A percentile compares a stretch with the other conserved stretches of the same genome.
phyloP scores from a whole-genome alignment of 2,329 filamentous ascomycete genomes.

The Penicillium sp. region DNA sequence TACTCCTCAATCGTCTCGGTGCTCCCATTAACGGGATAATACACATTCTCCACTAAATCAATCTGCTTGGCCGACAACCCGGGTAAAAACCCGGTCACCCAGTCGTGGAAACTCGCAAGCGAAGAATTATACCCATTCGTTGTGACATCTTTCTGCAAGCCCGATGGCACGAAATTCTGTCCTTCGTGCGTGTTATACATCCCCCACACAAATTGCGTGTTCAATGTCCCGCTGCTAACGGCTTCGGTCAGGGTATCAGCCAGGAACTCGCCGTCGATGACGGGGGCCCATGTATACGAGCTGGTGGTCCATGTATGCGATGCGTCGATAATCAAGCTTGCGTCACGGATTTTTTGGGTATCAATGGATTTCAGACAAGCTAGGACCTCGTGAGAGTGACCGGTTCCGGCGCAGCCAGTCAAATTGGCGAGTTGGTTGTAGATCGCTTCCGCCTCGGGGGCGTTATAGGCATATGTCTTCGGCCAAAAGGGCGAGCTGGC shows the following conservation, averaged over 20 bases:
- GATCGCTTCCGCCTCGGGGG: conserved; percentile 55
- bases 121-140: conserved; percentile 56
- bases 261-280: conserved; percentile 62
- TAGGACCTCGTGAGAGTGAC: conserved; percentile 46
- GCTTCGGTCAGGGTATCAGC: conserved; percentile 52
- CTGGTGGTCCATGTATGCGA: conserved; percentile 59
- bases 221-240: conserved; percentile 43
- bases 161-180: conserved; percentile 62
- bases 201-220: conserved; percentile 54
- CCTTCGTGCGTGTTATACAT: conserved; percentile 68
- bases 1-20: conserved; percentile 55
- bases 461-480: conserved; percentile 59
- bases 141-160: conserved; percentile 44
- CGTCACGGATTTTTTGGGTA: conserved; percentile 58
- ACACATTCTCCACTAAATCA: conserved; percentile 47
- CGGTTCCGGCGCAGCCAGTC: conserved; percentile 52
- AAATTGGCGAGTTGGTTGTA: conserved; percentile 53
- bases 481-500: conserved; percentile 62
- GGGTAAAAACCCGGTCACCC: conserved; percentile 61
- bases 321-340: conserved; percentile 53
- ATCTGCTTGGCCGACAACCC: conserved; percentile 48
- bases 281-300: conserved; percentile 64
- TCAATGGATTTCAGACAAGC: conserved; percentile 59
- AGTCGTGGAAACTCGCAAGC: conserved; percentile 53
- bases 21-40: conserved; percentile 52